phyloP scores from a whole-genome alignment of 805 yeast genomes.

The Jamesozyma gamospora region DNA sequence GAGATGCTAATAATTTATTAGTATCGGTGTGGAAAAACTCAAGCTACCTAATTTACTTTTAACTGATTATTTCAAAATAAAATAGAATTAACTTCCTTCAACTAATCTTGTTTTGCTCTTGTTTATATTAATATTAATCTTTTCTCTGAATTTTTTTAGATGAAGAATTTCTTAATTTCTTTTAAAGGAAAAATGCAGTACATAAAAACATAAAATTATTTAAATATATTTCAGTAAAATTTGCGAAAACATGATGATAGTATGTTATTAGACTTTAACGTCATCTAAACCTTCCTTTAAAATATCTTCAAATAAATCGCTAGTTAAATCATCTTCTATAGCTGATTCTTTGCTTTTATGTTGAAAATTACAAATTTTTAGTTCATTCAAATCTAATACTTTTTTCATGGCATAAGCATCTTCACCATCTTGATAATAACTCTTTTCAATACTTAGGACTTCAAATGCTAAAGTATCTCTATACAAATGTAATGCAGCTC shows the following conservation, averaged over 20 bases:
- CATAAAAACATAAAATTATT: background rate
- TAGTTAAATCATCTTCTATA: conserved; percentile 45
- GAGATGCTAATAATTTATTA: conserved; percentile 47
- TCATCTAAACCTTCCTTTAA: conserved; percentile 15
- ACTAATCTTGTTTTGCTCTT: background rate
- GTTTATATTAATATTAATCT: no score
- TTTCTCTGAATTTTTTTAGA: background rate
- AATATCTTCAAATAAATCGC: conserved; percentile 35
- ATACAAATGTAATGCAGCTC: conserved; percentile 90
- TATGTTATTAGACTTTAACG: conserved; percentile 8
- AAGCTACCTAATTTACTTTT: conserved; percentile 80
- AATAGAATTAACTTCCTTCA: conserved; percentile 2
- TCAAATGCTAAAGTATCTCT: conserved; percentile 76
- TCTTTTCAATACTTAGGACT: conserved; percentile 68
- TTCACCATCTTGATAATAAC: conserved; percentile 95
- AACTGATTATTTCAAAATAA: conserved; percentile 36
- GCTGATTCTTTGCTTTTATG: conserved; percentile 14
- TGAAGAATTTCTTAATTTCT: no score
- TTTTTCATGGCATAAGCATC: conserved; percentile 95
- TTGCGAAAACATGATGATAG: no score
- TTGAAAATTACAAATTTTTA: conserved; percentile 49
- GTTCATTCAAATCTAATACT: conserved; percentile 47
- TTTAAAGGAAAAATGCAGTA: background rate
- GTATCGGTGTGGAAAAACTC: conserved; percentile 97
- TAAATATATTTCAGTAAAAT: background rate